Evolutionary conservation across 1,284 basidiomycete species (phyloP), one percentile per base, ranked within the genome.

Genomic region (Austroboletus olivaceoglutinosus): DNA sequence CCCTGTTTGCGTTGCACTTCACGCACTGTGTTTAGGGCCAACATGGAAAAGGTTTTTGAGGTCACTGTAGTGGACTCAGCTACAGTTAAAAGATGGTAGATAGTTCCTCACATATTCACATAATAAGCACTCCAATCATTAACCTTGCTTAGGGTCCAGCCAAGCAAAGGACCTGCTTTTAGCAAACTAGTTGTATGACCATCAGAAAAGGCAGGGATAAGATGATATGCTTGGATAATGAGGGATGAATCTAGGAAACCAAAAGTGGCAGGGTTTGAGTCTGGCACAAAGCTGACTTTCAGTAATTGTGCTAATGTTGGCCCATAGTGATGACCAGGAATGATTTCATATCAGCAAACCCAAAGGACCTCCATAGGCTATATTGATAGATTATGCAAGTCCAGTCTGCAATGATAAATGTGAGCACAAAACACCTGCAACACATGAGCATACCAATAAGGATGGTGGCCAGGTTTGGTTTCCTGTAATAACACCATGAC

Each of bases 281-380:
- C 57, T 9, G 51, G 45, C 8, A 73, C 53, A 57, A 73, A 76
- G 0, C 62, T 63, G 2, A 76, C 38, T 23, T 65, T 65, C 12
- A 64, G 69, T 4, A 75, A 59, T 2, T 55, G 51, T 5, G 60
- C 55, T 12, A 34, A 15, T 12, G 42, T 39, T 18, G 53, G 58
- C 13, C 69, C 64, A 25, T 22, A 46, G 16, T 19, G 22, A n/a
- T 57, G 38, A 2, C 44, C 44, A 3, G 58, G 52, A 19, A 66
- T 62, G 8, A 39, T 37, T 0, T 60, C 63, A 27, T 67, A 62
- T 72, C 73, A 75, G 3, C 68, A 56, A 1, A 75, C 72, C 66
- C 63, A 74, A 4, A 74, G 54, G 31, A 75, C 62, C 5, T 72
- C 63, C 53, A 74, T 58, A 15, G 51, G 50, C 13, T 55, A 49